These are phyloP conservation scores for Kuraishia molischiana DNA, from an alignment of 805 yeast genomes.

Conservation along the genomic window DNA sequence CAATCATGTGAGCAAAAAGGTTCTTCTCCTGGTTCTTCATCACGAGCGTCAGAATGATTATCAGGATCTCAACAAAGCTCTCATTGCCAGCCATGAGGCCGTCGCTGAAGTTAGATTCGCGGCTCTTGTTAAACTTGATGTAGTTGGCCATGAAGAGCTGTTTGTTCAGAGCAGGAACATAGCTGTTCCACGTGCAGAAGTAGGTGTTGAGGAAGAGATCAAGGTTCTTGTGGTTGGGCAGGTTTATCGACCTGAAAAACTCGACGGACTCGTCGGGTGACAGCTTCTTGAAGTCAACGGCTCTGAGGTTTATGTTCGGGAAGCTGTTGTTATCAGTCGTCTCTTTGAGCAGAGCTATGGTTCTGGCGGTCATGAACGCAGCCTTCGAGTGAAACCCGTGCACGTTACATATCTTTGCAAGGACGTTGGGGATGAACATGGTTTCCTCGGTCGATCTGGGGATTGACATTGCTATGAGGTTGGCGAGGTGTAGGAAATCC, in stretches of 20 bases:
- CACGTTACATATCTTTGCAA: constrained; percentile 58
- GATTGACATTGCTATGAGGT: constrained; percentile 58
- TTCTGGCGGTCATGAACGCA: constrained; percentile 59
- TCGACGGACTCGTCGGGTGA: constrained; percentile 29
- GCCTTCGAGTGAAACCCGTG: constrained; percentile 68
- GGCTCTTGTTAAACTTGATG: constrained; percentile 30
- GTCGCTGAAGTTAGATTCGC: constrained; percentile 33
- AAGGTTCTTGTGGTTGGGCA: constrained; percentile 46
- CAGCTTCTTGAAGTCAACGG: constrained; percentile 27
- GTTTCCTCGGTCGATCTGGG: constrained; percentile 78
- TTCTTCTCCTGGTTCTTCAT: constrained; percentile 28
- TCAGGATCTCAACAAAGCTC: constrained; percentile 44
- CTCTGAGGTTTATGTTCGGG: constrained; percentile 19
- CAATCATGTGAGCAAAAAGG: constrained; percentile 1
- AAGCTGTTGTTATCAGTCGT: constrained; percentile 22
- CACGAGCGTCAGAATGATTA: constrained; percentile 40
- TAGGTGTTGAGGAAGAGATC: constrained; percentile 61
- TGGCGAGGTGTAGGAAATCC: constrained; percentile 37
- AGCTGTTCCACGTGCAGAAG: constrained; percentile 71
- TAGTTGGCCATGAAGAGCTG: constrained; percentile 59
- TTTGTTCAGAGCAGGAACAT: constrained; percentile 62
- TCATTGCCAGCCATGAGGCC: constrained; percentile 34
- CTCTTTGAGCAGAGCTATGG: constrained; percentile 62
- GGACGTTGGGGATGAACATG: constrained; percentile 58
- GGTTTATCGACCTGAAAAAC: constrained; percentile 31